Evolutionary conservation across 441 rosid species (phyloP).

Genomic region (Eutrema salsugineum): DNA sequence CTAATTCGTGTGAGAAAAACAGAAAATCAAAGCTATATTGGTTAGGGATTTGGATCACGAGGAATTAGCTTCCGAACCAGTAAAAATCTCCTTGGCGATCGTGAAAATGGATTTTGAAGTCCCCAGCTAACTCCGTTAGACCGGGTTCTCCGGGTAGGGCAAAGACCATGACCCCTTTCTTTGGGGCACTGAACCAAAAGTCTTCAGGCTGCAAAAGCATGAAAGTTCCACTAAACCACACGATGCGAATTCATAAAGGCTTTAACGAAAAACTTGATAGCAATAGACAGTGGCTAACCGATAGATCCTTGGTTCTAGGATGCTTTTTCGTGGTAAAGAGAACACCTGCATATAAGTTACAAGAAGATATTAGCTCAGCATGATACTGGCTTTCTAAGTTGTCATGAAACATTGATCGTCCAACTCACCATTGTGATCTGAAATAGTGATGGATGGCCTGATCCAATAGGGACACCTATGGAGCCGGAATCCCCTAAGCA

Average conservation of each 20-base stretch:
- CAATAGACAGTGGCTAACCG: conserved; percentile 46
- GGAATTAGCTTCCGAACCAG: conserved; percentile 55
- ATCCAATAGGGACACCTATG: conserved; percentile 98
- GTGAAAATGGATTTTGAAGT: conserved; percentile 93
- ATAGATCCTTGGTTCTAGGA: conserved; percentile 81
- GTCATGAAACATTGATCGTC: conserved; percentile 2
- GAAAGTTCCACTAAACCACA: background rate
- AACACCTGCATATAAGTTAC: conserved; percentile 51
- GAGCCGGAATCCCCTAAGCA: conserved; percentile 96
- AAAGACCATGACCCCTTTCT: conserved; percentile 97
- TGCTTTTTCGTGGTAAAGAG: conserved; percentile 91
- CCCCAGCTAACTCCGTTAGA: conserved; percentile 81
- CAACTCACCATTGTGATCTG: conserved; percentile 79
- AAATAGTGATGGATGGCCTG: conserved; percentile 88
- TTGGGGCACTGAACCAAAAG: conserved; percentile 94
- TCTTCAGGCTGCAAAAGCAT: conserved; percentile 76
- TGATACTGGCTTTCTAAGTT: conserved; percentile 1
- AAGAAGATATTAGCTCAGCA: conserved; percentile 10
- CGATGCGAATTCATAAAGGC: background rate
- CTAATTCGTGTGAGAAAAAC: conserved; percentile 4
- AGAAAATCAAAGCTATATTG: background rate
- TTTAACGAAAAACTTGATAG: background rate
- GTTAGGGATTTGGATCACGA: background rate
- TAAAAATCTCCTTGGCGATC: conserved; percentile 99
- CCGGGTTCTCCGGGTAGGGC: conserved; percentile 99